Conservation (phyloP, 2,329 filamentous ascomycete genomes). For the Aurifilum marmelostoma region DNA sequence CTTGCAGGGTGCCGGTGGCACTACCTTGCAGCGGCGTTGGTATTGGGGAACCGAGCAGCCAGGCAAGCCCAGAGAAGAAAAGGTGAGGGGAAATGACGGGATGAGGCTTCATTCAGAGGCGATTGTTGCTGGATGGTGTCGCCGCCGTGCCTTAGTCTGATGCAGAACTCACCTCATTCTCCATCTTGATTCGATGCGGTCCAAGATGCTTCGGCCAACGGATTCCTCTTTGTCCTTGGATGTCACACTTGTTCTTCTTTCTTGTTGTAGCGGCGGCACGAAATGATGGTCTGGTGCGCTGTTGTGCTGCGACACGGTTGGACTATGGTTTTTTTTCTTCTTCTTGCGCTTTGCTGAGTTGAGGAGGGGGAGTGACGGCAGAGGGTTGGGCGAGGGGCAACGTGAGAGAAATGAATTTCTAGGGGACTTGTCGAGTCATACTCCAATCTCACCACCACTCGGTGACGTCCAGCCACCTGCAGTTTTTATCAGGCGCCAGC, state of each 20-base stretch:
- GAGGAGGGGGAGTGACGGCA: neutral
- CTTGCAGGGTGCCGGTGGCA: slow-evolving; percentile 13
- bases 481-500: neutral
- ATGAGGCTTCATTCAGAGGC: neutral
- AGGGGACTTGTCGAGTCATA: slow-evolving; percentile 6
- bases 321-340: neutral
- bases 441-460: neutral
- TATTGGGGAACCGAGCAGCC: slow-evolving; percentile 4
- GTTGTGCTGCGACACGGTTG: slow-evolving; percentile 2
- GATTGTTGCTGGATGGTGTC: slow-evolving; percentile 3
- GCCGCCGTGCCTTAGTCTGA: slow-evolving; percentile 6
- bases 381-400: neutral
- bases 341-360: neutral
- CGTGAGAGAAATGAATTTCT: slow-evolving; percentile 4
- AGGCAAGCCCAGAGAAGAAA: neutral
- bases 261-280: neutral
- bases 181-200: slow-evolving; percentile 23
- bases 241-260: slow-evolving; percentile 2
- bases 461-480: slow-evolving; percentile 1
- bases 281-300: neutral
- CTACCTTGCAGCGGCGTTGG: neutral
- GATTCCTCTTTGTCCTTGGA: neutral
- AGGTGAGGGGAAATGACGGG: neutral
- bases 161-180: slow-evolving; percentile 24
- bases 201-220: neutral